Base-by-base conservation (phyloP, 2,329 filamentous ascomycete genomes). In the Trichoderma afroharzianum region DNA sequence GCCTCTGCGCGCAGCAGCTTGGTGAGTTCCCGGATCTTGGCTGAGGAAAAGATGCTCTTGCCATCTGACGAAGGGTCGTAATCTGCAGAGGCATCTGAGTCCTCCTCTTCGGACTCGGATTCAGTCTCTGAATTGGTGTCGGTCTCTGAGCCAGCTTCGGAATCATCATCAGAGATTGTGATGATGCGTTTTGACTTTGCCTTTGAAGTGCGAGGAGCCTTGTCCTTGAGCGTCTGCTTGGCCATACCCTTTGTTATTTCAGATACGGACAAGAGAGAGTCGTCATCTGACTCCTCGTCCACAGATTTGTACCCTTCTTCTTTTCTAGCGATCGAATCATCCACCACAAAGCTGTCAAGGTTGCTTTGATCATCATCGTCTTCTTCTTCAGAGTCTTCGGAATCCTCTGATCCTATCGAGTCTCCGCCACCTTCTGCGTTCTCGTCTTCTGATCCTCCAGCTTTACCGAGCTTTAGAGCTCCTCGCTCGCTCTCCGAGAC, bases 11-110 rank as follows among this genome's bases (percentile, higher is more conserved):
- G 88, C 9, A 99, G 88, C 66, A 99, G 93, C 73, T 90, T 86
- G 78, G 97, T 88, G 24, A 98, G 87, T 76, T 96, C 91, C 58
- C 92, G 91, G 77, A 99, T 97, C 84, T 99, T 99, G 76, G 96
- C 95, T 0, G 96, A 99, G 2, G 90, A 87, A 30, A 88, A 84
- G 39, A 92, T 85, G 32, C 84, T 83, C 7, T 85, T 83, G 79
- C 79, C 53, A 80, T 76, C 74, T 71, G 79, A 74, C 12, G 76
- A 73, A 30, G 78, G 77, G 14, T 83, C 83, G 18, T 82, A 80
- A 14, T 85, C 84, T 15, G 84, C 81, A 1, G 81, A 81, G 28
- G 47, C 47, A 14, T 53, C 47, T 14, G 47, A 53, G 21, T 82
- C 79, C 5, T 83, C 74, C 15, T 55, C 63, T 36, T 85, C 82